A percentile compares a stretch with the other conserved stretches of the same genome.
phyloP scores from a whole-genome alignment of 23 red algal species.

The Gracilaria gracilis region DNA sequence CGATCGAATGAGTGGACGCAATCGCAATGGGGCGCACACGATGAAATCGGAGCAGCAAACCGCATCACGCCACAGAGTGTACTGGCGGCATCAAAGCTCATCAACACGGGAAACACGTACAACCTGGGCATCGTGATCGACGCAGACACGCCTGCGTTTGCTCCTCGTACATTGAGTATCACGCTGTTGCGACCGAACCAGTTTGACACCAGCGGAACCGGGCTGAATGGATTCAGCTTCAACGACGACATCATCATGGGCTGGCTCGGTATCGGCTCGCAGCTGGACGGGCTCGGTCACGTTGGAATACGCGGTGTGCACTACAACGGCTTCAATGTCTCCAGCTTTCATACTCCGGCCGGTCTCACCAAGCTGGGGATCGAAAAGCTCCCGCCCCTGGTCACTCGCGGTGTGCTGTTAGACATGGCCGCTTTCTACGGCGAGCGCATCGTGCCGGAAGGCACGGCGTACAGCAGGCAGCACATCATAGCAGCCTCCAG shows the following conservation, averaged over 20 bases:
- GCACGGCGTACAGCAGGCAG: neutral
- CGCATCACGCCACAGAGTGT: slow-evolving; percentile 4
- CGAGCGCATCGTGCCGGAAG: neutral
- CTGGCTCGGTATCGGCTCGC: slow-evolving; percentile 15
- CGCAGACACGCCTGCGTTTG: slow-evolving; percentile 1
- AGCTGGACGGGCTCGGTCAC: slow-evolving; percentile 26
- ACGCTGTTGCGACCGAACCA: neutral
- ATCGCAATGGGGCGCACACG: slow-evolving; percentile 10
- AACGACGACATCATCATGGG: neutral
- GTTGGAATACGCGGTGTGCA: slow-evolving; percentile 1
- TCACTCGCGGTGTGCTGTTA: slow-evolving; percentile 13
- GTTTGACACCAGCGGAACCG: neutral
- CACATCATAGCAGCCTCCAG: neutral
- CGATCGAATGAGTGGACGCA: too few relatives aligned
- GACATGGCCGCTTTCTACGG: slow-evolving; percentile 25
- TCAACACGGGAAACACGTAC: neutral
- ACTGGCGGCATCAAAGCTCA: neutral
- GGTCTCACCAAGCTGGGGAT: slow-evolving; percentile 14
- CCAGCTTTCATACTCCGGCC: neutral
- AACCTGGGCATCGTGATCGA: slow-evolving; percentile 21
- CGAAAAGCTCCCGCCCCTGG: slow-evolving; percentile 9
- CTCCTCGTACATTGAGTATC: neutral
- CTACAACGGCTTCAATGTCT: slow-evolving; percentile 33
- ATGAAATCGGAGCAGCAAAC: slow-evolving; percentile 38
- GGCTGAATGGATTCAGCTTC: neutral